Evolutionary conservation across 768 basidiomycete genomes (phyloP).

Genomic region (Aureoboletus auriporus): DNA sequence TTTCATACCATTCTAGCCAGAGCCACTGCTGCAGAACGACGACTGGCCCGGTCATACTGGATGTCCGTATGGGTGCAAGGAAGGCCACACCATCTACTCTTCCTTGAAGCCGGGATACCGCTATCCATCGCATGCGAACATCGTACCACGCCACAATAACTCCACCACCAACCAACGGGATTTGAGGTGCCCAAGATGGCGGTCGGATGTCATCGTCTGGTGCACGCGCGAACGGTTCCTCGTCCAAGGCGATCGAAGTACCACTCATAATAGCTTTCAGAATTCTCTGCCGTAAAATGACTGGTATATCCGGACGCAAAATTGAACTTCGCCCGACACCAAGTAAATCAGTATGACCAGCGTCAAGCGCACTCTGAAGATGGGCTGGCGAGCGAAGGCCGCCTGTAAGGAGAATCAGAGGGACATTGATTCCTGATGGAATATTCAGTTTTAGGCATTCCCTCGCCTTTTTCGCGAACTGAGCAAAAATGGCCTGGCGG

Average conservation of each 20-base stretch:
- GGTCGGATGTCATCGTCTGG: constrained; percentile 28
- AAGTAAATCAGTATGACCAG: constrained; percentile 64
- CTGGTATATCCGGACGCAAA: constrained; percentile 58
- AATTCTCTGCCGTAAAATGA: constrained; percentile 25
- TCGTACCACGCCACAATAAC: constrained; percentile 63
- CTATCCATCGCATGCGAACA: constrained; percentile 52
- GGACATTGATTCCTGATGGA: constrained; percentile 28
- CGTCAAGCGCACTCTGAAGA: constrained; percentile 48
- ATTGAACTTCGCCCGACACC: constrained; percentile 73
- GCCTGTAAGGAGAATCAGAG: constrained; percentile 77
- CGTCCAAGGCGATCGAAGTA: constrained; percentile 17
- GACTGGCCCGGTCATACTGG: constrained; percentile 31
- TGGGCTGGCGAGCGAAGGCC: constrained; percentile 62
- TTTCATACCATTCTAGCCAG: constrained; percentile 30
- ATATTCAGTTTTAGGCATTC: constrained; percentile 37
- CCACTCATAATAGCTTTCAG: background rate
- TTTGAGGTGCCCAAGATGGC: constrained; percentile 35
- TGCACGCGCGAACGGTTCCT: constrained; percentile 35
- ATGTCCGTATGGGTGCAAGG: constrained; percentile 14
- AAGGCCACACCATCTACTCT: background rate
- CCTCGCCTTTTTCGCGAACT: constrained; percentile 58
- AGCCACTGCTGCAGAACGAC: constrained; percentile 43
- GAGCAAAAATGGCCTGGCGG: constrained; percentile 72
- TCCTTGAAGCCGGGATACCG: constrained; percentile 20
- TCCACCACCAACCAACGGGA: constrained; percentile 65